phyloP scores from a whole-genome alignment of 768 basidiomycete genomes.

The Podaxis sp. region DNA sequence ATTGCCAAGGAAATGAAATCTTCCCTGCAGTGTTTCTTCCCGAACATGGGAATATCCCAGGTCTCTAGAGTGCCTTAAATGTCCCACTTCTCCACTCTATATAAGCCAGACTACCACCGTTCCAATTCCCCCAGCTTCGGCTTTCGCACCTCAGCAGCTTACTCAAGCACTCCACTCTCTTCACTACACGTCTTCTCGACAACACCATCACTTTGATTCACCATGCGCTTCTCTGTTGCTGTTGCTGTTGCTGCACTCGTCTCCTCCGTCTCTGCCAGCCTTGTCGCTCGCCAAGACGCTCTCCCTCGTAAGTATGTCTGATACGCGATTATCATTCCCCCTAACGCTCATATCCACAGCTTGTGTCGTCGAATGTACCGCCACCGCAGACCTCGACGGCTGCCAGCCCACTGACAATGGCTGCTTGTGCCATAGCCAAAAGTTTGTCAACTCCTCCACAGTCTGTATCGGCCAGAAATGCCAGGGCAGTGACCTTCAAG shows the following conservation, averaged over 20 bases:
- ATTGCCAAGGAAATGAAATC: not conserved
- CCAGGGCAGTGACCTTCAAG: slow-evolving; percentile 41
- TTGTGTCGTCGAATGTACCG: slow-evolving; percentile 53
- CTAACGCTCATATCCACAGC: slow-evolving; percentile 32
- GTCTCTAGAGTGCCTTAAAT: not conserved
- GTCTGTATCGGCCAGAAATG: slow-evolving; percentile 51
- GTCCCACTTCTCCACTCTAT: slow-evolving; percentile 3
- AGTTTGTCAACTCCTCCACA: slow-evolving; percentile 47
- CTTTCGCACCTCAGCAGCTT: slow-evolving; percentile 20
- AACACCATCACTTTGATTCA: slow-evolving; percentile 21
- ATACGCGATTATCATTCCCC: not conserved
- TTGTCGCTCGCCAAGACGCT: slow-evolving; percentile 33
- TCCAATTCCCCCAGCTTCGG: slow-evolving; percentile 15
- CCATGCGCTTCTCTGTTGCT: slow-evolving; percentile 55
- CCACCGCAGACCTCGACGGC: slow-evolving; percentile 37
- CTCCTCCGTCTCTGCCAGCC: slow-evolving; percentile 38
- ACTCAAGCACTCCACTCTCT: slow-evolving; percentile 18
- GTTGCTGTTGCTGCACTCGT: slow-evolving; percentile 40
- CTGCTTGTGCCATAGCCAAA: slow-evolving; percentile 56
- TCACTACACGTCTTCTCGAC: slow-evolving; percentile 21
- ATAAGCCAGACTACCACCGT: slow-evolving; percentile 5
- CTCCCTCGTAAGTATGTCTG: slow-evolving; percentile 33
- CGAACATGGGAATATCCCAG: not conserved
- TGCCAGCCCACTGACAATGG: slow-evolving; percentile 51
- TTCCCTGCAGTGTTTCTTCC: not conserved